Evolutionary conservation across 2,329 filamentous ascomycete genomes (phyloP).

Genomic region (Ceratocystis destructans): DNA sequence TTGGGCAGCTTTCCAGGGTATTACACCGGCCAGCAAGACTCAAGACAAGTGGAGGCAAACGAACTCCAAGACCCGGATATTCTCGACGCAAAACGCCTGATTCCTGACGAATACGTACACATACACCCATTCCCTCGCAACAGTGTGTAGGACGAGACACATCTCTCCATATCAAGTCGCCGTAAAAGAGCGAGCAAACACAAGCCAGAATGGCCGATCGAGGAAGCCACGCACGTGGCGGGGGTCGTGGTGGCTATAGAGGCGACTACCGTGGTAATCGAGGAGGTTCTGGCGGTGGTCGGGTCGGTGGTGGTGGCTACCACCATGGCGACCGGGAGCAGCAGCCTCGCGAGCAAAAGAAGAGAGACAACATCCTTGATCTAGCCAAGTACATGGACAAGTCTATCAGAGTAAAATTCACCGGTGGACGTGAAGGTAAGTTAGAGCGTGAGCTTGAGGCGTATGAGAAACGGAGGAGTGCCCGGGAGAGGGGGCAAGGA

Average conservation of each 20-base stretch:
- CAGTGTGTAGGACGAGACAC: neutral
- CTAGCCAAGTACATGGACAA: constrained; percentile 95
- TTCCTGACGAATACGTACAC: too few species aligned
- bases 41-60: neutral
- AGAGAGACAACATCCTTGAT: constrained; percentile 88
- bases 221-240: constrained; percentile 30
- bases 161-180: neutral
- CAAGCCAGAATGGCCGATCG: constrained; percentile 18
- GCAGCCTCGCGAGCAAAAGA: constrained; percentile 66
- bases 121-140: neutral
- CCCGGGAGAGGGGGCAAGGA: neutral
- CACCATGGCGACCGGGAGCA: constrained; percentile 30
- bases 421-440: constrained; percentile 78
- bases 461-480: neutral
- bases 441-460: neutral
- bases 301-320: constrained; percentile 34
- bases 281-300: constrained; percentile 35
- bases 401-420: constrained; percentile 90
- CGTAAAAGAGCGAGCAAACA: neutral
- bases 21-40: too few species aligned
- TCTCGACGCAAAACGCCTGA: too few species aligned
- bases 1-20: neutral
- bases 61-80: too few species aligned
- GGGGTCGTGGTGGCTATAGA: constrained; percentile 31
- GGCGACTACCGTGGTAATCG: constrained; percentile 30